phyloP scores from a whole-genome alignment of 116 monocot genomes.

The Dioscorea cayenensis region DNA sequence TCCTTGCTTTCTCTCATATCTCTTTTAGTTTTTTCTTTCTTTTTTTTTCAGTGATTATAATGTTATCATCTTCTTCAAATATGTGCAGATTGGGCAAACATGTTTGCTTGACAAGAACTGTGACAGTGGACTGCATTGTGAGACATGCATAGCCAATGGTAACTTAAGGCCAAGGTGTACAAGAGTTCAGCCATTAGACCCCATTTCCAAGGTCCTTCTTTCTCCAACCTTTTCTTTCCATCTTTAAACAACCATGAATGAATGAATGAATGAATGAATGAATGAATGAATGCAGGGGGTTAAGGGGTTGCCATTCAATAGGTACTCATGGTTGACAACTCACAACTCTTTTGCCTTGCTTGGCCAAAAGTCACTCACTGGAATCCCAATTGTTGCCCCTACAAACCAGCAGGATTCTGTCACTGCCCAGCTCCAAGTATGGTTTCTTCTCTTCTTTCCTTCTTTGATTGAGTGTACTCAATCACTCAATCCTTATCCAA shows the following conservation, averaged over 20 bases:
- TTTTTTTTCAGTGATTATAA: neutral
- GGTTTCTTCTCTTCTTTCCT: neutral
- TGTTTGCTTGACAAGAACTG: conserved; percentile 46
- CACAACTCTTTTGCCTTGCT: conserved; percentile 85
- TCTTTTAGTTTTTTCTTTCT: neutral
- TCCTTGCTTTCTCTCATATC: too few relatives aligned
- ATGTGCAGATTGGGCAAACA: conserved; percentile 43
- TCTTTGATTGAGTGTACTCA: too few relatives aligned
- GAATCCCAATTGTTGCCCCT: conserved; percentile 23
- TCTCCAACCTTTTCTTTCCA: neutral
- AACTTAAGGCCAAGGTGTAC: conserved; percentile 35
- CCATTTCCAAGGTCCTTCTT: conserved; percentile 45
- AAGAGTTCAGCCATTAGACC: conserved; percentile 43
- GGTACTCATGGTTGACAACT: conserved; percentile 95
- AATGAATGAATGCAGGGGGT: conserved; percentile 23
- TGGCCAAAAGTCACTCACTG: conserved; percentile 30
- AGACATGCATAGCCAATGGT: conserved; percentile 39
- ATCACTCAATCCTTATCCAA: too few relatives aligned
- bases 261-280: too few relatives aligned
- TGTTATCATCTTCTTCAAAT: neutral
- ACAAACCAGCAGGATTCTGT: conserved; percentile 81
- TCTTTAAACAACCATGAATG: neutral
- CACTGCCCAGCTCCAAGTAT: conserved; percentile 81
- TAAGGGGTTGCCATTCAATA: conserved; percentile 68
- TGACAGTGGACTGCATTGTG: conserved; percentile 62